Base-by-base conservation (phyloP, 1,139 yeast genomes). In the Blastobotrys ciferrii region DNA sequence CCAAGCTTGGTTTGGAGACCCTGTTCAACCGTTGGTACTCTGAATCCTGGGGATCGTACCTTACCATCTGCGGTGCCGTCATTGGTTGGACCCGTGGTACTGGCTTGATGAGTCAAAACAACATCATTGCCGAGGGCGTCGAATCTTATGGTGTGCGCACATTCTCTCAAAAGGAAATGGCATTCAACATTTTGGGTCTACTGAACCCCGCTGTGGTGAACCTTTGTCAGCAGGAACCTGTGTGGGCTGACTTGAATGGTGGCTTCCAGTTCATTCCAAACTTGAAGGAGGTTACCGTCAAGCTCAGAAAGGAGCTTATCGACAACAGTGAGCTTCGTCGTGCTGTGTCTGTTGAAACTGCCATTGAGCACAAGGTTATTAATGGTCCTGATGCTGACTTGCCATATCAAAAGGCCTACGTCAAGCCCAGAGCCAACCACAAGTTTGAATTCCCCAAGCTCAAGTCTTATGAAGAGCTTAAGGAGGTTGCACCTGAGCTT, bases 21-120 rank as follows among this genome's bases (percentile, higher is more conserved):
- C 76, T 92, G 68, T 88, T 92, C 81, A 91, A 91, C 84, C 87
- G 97, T 79, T 92, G 98, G 98, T 80, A 84, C 72, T 91, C 98
- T 45, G 98, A 92, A 77, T 87, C 91, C 55, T 92, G 98, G 98
- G 84, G 84, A 48, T 76, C 87, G 59, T 94, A 87, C 76, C 83
- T 92, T 73, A 92, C 98, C 55, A 77, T 92, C 56, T 91, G 98
- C 72, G 98, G 98, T 77, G 97, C 98, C 47, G 81, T 92, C 58
- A 92, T 92, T 71, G 98, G 98, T 68, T 92, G 98, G 98, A 92
- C 98, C 56, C 88, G 98, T 80, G 98, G 98, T 72, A 92, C 98
- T 55, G 98, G 98, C 67, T 83, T 92, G 67, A 92, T 92, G 98
- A 79, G 91, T 65, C 97, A 85, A 62, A 92, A 92, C 78, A 92